Evolutionary conservation across 805 yeast species (phyloP).

Genomic region (Wickerhamomyces queroliae): DNA sequence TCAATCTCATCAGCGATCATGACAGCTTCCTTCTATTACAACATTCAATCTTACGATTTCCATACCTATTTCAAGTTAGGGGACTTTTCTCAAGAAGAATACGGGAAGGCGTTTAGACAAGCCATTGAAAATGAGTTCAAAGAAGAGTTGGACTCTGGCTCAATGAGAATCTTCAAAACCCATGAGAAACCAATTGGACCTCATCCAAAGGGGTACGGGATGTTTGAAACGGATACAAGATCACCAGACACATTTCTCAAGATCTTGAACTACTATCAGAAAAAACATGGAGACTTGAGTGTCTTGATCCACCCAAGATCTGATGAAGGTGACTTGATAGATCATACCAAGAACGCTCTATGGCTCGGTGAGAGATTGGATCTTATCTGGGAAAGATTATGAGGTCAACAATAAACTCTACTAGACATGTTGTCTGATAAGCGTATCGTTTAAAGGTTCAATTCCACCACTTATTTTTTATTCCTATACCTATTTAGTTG

Average conservation of each 20-base stretch:
- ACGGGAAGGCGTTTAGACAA: slow-evolving; percentile 33
- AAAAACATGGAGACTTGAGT: slow-evolving; percentile 44
- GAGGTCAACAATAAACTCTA: neutral
- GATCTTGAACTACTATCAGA: slow-evolving; percentile 44
- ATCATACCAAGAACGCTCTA: slow-evolving; percentile 49
- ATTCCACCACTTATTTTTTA: too few relatives aligned
- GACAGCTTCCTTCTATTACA: slow-evolving; percentile 14
- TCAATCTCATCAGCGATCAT: too few relatives aligned
- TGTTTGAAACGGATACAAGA: slow-evolving; percentile 53
- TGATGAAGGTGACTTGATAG: slow-evolving; percentile 31
- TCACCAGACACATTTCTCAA: slow-evolving; percentile 38
- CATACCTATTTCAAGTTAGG: slow-evolving; percentile 43
- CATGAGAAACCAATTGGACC: slow-evolving; percentile 52
- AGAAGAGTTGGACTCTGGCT: slow-evolving; percentile 31
- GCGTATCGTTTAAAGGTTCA: too few relatives aligned
- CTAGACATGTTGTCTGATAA: too few relatives aligned
- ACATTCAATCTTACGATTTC: slow-evolving; percentile 41
- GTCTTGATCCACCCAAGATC: slow-evolving; percentile 51
- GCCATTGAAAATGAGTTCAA: slow-evolving; percentile 36
- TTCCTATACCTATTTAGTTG: too few relatives aligned
- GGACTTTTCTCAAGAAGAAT: slow-evolving; percentile 22
- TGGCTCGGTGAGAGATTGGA: slow-evolving; percentile 47
- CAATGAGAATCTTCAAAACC: slow-evolving; percentile 36
- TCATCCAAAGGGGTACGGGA: slow-evolving; percentile 40
- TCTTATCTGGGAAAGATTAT: slow-evolving; percentile 10